Conservation (phyloP, 2,329 filamentous ascomycete species). For the Cercospora canescens region DNA sequence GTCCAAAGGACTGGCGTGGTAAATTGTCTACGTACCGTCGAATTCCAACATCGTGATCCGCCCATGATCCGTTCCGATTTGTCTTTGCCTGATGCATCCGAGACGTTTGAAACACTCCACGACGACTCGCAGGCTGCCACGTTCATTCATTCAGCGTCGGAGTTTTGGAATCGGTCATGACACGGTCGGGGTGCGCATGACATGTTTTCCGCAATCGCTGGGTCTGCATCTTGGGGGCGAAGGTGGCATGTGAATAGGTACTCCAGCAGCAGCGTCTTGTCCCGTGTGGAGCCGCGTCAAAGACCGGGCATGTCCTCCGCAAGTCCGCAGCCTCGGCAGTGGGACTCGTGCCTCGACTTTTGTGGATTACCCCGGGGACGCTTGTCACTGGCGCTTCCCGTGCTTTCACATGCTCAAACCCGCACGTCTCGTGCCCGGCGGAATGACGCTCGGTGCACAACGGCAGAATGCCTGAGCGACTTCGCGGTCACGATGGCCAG, state of each 20-base stretch:
- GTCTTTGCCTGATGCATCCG: background rate
- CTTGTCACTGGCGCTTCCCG: background rate
- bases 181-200: background rate
- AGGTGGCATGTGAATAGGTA: background rate
- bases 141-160: background rate
- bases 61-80: background rate
- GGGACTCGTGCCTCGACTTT: background rate
- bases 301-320: background rate
- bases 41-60: background rate
- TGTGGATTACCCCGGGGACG: background rate
- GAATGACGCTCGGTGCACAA: conserved; percentile 6
- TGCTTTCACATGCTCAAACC: conserved; percentile 13
- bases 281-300: background rate
- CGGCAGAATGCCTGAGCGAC: conserved; percentile 4
- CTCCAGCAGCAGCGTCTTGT: background rate
- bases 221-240: background rate
- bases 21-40: background rate
- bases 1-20: background rate
- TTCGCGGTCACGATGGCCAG: conserved; percentile 13
- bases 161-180: background rate
- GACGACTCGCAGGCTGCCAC: background rate
- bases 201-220: background rate
- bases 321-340: background rate
- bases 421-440: conserved; percentile 9
- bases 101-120: background rate